phyloP scores from a whole-genome alignment of 805 yeast species.

The Wickerhamiella shivajii region DNA sequence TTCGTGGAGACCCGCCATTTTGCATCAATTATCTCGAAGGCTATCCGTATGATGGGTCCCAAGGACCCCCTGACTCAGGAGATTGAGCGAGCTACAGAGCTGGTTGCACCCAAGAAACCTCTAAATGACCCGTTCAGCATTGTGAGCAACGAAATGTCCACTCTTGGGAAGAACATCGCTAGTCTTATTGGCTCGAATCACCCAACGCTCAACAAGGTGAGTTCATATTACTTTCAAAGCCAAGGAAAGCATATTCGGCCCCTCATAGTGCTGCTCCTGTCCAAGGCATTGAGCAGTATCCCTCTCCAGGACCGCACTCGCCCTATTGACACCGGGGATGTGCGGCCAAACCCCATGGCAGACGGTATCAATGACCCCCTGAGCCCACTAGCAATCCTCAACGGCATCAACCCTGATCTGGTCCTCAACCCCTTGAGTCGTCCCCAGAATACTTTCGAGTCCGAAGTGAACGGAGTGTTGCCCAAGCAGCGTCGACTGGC shows the following conservation, averaged over 20 bases:
- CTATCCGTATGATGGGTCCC: conserved; percentile 5
- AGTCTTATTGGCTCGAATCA: conserved; percentile 81
- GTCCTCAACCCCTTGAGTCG: conserved; percentile 70
- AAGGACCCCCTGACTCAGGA: conserved; percentile 13
- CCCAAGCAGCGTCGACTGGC: conserved; percentile 94
- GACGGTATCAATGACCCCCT: conserved; percentile 32
- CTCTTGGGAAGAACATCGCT: conserved; percentile 75
- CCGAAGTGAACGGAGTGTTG: conserved; percentile 58
- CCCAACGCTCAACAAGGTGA: conserved; percentile 79
- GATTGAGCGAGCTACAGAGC: conserved; percentile 19
- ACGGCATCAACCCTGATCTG: conserved; percentile 76
- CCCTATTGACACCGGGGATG: conserved; percentile 31
- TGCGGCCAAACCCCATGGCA: conserved; percentile 16
- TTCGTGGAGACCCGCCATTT: neutral
- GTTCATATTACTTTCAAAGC: conserved; percentile 89
- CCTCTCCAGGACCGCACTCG: conserved; percentile 57
- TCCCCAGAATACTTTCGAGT: conserved; percentile 61
- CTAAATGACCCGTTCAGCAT: conserved; percentile 74
- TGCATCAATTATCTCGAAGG: conserved; percentile 3
- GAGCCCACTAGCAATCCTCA: conserved; percentile 68
- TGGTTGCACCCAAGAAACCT: conserved; percentile 25
- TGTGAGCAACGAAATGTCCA: conserved; percentile 87
- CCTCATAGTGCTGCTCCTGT: conserved; percentile 63
- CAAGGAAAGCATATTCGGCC: conserved; percentile 96
- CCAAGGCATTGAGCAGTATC: conserved; percentile 62